Conservation (phyloP, 352 stramenopile species). For the Phytophthora tubulina region DNA sequence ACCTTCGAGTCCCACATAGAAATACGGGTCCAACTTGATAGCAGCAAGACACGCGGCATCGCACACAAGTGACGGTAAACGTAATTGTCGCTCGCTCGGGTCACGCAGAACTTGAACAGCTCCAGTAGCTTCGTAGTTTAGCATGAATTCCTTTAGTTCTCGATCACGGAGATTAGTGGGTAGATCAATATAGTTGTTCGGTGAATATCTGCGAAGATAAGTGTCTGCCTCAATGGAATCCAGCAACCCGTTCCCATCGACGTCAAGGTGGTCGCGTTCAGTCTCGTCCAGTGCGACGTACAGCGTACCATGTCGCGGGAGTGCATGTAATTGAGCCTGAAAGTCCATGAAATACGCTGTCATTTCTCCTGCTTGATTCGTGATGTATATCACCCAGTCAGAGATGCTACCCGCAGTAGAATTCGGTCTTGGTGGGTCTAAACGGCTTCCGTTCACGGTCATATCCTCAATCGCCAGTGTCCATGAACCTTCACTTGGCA, state of each 20-base stretch:
- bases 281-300: slow-evolving; percentile 63
- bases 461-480: slow-evolving; percentile 63
- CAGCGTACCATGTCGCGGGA: slow-evolving; percentile 79
- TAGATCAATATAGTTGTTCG: slow-evolving; percentile 56
- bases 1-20: slow-evolving; percentile 53
- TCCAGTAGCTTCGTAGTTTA: slow-evolving; percentile 51
- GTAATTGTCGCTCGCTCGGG: slow-evolving; percentile 60
- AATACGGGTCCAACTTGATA: slow-evolving; percentile 68
- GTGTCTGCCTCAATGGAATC: slow-evolving; percentile 62
- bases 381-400: slow-evolving; percentile 78
- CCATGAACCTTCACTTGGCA: slow-evolving; percentile 68
- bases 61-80: slow-evolving; percentile 60
- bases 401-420: slow-evolving; percentile 68
- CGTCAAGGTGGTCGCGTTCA: slow-evolving; percentile 71
- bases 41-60: slow-evolving; percentile 54
- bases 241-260: slow-evolving; percentile 63
- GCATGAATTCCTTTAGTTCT: slow-evolving; percentile 58
- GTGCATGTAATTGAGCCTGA: slow-evolving; percentile 58
- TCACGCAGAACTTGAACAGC: slow-evolving; percentile 64
- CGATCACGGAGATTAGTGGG: slow-evolving; percentile 49
- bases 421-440: slow-evolving; percentile 7
- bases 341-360: slow-evolving; percentile 77
- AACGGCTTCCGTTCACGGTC: slow-evolving; percentile 16
- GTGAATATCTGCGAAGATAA: slow-evolving; percentile 64
- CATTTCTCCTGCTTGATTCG: slow-evolving; percentile 64